These are phyloP conservation scores for Candida loeiensis DNA, from an alignment of 805 yeast species.

Conservation along the genomic window DNA sequence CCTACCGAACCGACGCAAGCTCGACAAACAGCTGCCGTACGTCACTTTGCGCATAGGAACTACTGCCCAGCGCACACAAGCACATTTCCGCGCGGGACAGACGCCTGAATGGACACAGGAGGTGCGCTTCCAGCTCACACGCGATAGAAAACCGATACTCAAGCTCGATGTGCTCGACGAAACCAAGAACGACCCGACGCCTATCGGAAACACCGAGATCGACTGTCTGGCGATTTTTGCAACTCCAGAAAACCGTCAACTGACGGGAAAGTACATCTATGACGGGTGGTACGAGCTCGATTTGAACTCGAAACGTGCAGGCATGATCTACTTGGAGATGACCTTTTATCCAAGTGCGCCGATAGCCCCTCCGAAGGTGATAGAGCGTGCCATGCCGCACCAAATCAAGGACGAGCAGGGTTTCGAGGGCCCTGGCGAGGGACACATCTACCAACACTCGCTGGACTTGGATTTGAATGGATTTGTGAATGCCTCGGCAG, in stretches of 20 bases:
- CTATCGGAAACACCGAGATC: conserved; percentile 78
- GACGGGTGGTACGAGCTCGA: conserved; percentile 81
- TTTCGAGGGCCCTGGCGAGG: neutral
- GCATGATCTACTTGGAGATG: conserved; percentile 85
- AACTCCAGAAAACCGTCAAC: conserved; percentile 41
- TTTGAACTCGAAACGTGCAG: conserved; percentile 73
- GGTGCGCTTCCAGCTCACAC: conserved; percentile 59
- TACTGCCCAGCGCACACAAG: conserved; percentile 72
- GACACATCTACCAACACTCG: neutral
- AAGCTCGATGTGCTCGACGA: conserved; percentile 80
- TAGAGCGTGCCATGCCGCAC: conserved; percentile 1
- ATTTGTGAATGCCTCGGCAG: neutral
- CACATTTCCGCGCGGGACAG: conserved; percentile 87
- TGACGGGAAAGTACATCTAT: conserved; percentile 62
- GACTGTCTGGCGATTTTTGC: conserved; percentile 72
- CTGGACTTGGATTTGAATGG: neutral
- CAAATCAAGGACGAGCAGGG: conserved; percentile 6
- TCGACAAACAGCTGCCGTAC: conserved; percentile 94
- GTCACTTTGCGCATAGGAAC: conserved; percentile 79
- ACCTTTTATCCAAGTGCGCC: conserved; percentile 74
- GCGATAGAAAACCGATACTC: conserved; percentile 60
- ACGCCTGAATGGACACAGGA: conserved; percentile 86
- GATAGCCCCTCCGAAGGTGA: conserved; percentile 37
- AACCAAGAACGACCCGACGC: conserved; percentile 78
- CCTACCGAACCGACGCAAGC: conserved; percentile 76